Base-by-base conservation (phyloP, 805 yeast species). In the Wickerhamomyces chambardii region DNA sequence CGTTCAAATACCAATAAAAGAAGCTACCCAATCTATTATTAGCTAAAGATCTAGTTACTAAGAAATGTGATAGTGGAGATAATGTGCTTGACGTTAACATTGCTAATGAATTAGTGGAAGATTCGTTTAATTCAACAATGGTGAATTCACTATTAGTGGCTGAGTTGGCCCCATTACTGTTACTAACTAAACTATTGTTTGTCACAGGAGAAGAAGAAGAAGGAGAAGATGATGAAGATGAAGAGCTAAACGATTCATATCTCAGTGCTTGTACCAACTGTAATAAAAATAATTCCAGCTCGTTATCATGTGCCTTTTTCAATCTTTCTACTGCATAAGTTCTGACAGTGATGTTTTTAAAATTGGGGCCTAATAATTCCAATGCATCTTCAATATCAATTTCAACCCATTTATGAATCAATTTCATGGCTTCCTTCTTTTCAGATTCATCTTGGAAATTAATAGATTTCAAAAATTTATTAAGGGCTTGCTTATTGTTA, bases 211-310 rank as follows among this genome's bases (percentile, higher is more conserved):
- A 15, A 28, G 15, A 15, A 8, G 5, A 15, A 15, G 30, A 10
- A 1, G 36, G 9, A 4, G 15, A 7, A 7, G 30, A 15, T 15
- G 15, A 15, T 5, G 5, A 15, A 15, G 30, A 10, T 1, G 36
- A 8, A 4, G 12, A 29, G 3, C 45, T 32, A 7, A 41, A 9
- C 4, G 48, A 50, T 39, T 92, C 98, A 53, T 85, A 85, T 47
- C 84, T 81, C 27, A 90, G 70, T 0, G 95, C 95, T 50, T 89
- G 97, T 0, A 90, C 97, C 15, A 90, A 64, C 56, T 92, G 98
- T 36, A 90, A 68, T 43, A 92, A 61, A 49, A 85, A 92, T 40
- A 89, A 64, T 37, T 84, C 80, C 14, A 92, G 55, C 43, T 90
- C 96, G 10, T 73, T 78, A 46, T 85, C 92, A 26, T 75, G 70